Evolutionary conservation across 129 eudicot genomes (phyloP).

Genomic region (Mikania micrantha): DNA sequence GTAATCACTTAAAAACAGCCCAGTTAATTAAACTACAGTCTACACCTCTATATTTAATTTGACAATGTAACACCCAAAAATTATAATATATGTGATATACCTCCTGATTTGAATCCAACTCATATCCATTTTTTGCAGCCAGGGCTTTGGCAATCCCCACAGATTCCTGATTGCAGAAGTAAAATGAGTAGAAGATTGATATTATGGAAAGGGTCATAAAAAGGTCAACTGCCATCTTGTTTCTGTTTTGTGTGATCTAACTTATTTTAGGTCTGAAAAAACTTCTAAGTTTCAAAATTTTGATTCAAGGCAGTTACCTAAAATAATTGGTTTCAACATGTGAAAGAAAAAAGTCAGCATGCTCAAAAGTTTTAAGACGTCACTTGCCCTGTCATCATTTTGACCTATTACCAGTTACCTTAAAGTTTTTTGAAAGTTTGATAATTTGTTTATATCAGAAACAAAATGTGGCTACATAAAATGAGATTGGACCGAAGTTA

Average conservation of each 20-base stretch:
- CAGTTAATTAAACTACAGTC: not conserved
- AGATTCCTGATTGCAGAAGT: conserved; percentile 58
- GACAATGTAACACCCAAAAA: not conserved
- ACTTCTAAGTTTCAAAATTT: not conserved
- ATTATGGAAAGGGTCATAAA: conserved; percentile 4
- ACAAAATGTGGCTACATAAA: not conserved
- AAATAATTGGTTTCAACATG: not conserved
- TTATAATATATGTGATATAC: conserved; percentile 22
- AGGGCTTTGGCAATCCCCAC: conserved; percentile 98
- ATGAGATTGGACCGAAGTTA: not conserved
- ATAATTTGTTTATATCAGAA: not conserved
- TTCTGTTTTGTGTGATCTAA: not conserved
- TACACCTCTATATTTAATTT: not conserved
- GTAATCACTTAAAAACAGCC: not conserved
- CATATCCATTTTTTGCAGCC: conserved; percentile 97
- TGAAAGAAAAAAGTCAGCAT: not conserved
- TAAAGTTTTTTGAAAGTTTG: not conserved
- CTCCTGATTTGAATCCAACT: conserved; percentile 98
- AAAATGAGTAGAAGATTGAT: not conserved
- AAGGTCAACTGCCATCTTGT: not conserved
- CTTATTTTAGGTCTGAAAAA: not conserved
- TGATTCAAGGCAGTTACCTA: not conserved
- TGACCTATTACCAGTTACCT: not conserved
- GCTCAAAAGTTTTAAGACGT: not conserved
- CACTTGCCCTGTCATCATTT: not conserved